Base-by-base conservation (phyloP, 495 filamentous ascomycete species). In the Podospora fimiseda region DNA sequence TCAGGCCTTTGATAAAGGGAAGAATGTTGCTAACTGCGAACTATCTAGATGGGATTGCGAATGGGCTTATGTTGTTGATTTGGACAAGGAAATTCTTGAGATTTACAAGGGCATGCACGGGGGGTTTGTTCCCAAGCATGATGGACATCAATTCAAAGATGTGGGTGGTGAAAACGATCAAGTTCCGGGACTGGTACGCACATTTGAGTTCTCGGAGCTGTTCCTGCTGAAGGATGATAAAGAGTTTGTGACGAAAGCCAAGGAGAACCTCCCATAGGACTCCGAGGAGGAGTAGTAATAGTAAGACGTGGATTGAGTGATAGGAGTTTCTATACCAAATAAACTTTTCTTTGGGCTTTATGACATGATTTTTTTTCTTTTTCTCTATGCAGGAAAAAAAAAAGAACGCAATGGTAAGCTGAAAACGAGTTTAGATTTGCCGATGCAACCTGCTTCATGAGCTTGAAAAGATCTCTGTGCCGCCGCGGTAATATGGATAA, bases 401-500 rank as follows among this genome's bases (percentile, higher is more conserved):
- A n/a, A n/a, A n/a, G n/a, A 6, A 33, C 27, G 27, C 27, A 33
- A 33, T 33, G 27, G 27, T 11, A 33, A 33, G 27, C 11, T 33
- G 27, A 9, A 20, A 45, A 19, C 1, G 37, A 16, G 48, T 7
- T 20, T 7, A 2, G 27, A 52, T 20, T 50, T 58, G 55, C 55
- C 55, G 55, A 53, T 50, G 48, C 23, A 43, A 19, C 39, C 39
- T 22, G 14, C 16, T 2, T 7, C n/a, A 42, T 37, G 14, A 39
- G 19, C 21, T 27, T 1, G 23, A 43, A 37, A 48, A 45, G 46
- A 20, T 53, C 30, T 30, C 36, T 33, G 43, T 27, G 21, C 24
- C 40, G n/a, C 6, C 40, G n/a, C 6, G 43, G 58, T 38, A 60
- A 60, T 60, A 19, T 60, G 58, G 58, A 57, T 60, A 53, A 60